Conservation (phyloP, 2,329 filamentous ascomycete species). For the Colletotrichum siamense region DNA sequence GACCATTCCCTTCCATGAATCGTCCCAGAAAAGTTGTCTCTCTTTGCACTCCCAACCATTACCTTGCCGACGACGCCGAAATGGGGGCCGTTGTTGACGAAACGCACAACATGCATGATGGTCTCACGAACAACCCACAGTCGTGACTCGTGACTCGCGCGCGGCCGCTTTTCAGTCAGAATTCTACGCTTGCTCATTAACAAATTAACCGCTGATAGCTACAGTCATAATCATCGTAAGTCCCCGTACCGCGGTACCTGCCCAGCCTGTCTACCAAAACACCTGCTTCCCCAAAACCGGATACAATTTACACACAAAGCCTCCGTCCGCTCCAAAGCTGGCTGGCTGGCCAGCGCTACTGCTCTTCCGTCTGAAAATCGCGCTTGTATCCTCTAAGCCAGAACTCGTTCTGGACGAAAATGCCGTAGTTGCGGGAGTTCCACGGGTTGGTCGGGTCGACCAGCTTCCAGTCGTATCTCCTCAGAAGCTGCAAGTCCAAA, state of each 20-base stretch:
- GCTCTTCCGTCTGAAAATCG: background rate
- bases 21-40: background rate
- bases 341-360: background rate
- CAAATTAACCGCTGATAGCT: background rate
- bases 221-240: background rate
- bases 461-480: conserved; percentile 32
- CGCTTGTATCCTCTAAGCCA: background rate
- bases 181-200: background rate
- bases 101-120: background rate
- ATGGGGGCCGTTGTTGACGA: background rate
- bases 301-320: background rate
- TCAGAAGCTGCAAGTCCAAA: conserved; percentile 27
- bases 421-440: conserved; percentile 20
- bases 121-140: background rate
- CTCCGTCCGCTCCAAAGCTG: background rate
- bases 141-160: background rate
- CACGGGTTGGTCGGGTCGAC: conserved; percentile 35
- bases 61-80: background rate
- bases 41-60: background rate
- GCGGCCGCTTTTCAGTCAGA: background rate
- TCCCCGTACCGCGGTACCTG: background rate
- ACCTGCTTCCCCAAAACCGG: background rate
- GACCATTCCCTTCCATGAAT: background rate
- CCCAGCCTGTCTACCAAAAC: background rate
- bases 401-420: background rate